These are phyloP conservation scores for Elsinoe batatas DNA, from an alignment of 2,329 filamentous ascomycete species.

Conservation along the genomic window DNA sequence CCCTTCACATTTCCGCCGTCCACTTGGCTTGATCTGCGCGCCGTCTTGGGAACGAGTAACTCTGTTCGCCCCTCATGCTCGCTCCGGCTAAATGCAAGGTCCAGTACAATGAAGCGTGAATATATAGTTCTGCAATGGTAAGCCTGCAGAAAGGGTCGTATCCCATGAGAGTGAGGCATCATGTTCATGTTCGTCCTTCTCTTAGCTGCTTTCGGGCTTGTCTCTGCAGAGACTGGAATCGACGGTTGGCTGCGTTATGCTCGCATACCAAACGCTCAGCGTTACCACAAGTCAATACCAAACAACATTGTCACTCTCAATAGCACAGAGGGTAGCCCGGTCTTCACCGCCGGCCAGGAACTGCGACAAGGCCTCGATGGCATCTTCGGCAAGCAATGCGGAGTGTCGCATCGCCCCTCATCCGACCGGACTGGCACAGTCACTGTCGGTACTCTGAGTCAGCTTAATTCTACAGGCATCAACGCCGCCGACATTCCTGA, in stretches of 20 bases:
- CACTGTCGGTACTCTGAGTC: slow-evolving; percentile 41
- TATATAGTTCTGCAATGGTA: not conserved
- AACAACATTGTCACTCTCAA: slow-evolving; percentile 46
- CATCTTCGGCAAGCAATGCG: slow-evolving; percentile 42
- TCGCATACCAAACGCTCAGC: slow-evolving; percentile 34
- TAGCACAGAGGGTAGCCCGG: slow-evolving; percentile 43
- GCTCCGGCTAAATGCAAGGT: not conserved
- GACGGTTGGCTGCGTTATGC: slow-evolving; percentile 58
- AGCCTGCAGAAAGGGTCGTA: not conserved
- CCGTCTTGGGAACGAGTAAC: not conserved
- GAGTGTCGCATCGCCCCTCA: slow-evolving; percentile 18
- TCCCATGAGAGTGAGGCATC: not conserved
- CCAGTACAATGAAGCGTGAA: not conserved
- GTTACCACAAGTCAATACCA: slow-evolving; percentile 36
- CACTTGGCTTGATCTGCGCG: not conserved
- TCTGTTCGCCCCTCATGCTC: not conserved
- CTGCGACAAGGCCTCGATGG: slow-evolving; percentile 47
- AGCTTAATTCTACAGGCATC: slow-evolving; percentile 32
- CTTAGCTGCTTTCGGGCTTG: slow-evolving; percentile 23
- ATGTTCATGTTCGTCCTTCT: not conserved
- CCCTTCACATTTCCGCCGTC: slow-evolving; percentile 3
- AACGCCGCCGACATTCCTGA: slow-evolving; percentile 26
- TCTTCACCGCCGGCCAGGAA: slow-evolving; percentile 51
- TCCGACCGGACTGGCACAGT: slow-evolving; percentile 32
- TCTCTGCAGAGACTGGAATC: slow-evolving; percentile 49